phyloP scores from a whole-genome alignment of 2,329 filamentous ascomycete species.

The Fusarium clavum region DNA sequence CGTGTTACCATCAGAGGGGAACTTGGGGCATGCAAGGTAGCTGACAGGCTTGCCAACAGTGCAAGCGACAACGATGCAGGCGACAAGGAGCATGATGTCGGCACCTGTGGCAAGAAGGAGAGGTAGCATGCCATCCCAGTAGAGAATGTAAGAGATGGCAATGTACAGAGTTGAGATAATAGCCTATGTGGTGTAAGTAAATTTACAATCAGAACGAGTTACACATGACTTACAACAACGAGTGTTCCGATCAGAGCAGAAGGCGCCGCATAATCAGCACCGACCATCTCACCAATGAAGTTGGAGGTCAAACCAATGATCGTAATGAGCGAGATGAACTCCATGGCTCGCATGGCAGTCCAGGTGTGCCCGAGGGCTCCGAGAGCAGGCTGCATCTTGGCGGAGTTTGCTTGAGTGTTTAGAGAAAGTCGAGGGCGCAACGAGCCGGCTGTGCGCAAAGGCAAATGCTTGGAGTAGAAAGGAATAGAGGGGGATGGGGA shows the following conservation, averaged over 20 bases:
- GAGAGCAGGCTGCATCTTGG: conserved; percentile 64
- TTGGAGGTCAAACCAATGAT: conserved; percentile 85
- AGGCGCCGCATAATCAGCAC: conserved; percentile 72
- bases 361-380: conserved; percentile 84
- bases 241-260: conserved; percentile 82
- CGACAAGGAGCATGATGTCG: conserved; percentile 78
- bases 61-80: conserved; percentile 80
- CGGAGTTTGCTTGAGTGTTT: conserved; percentile 49
- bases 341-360: conserved; percentile 76
- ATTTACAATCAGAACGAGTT: background rate
- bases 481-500: conserved; percentile 51
- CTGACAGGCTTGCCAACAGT: conserved; percentile 84
- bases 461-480: conserved; percentile 56
- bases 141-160: conserved; percentile 83
- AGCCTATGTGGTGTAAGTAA: conserved; percentile 63
- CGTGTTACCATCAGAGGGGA: conserved; percentile 57
- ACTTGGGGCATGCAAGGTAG: conserved; percentile 75
- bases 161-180: conserved; percentile 84
- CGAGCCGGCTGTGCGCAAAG: conserved; percentile 55
- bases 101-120: conserved; percentile 74
- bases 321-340: conserved; percentile 77
- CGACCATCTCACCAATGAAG: conserved; percentile 82
- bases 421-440: conserved; percentile 58
- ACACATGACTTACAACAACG: conserved; percentile 73
- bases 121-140: conserved; percentile 79